Percentiles rank a stretch among this genome's conserved stretches.
Evolutionary conservation across 73 alveolate genomes (phyloP).

Genomic region (Uronychia setigera): DNA sequence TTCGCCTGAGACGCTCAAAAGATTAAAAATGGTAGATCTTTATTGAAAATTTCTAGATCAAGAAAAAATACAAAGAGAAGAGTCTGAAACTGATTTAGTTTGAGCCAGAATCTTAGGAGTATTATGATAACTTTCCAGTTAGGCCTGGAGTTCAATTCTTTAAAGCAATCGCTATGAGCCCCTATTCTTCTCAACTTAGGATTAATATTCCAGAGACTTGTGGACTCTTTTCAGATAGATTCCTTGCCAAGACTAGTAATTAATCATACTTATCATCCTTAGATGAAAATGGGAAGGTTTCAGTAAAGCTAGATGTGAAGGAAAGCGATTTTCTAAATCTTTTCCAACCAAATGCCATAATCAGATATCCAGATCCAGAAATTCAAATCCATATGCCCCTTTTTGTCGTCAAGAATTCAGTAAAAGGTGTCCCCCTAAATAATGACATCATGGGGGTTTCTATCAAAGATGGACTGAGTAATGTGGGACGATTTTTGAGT

Average conservation of each 20-base stretch:
- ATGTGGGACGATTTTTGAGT: background rate
- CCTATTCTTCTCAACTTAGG: background rate
- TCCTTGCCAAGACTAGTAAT: background rate
- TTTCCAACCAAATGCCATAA: background rate
- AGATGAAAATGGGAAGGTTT: background rate
- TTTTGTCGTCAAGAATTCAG: background rate
- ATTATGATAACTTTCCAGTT: background rate
- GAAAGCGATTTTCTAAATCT: background rate
- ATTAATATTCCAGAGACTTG: background rate
- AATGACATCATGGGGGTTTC: background rate
- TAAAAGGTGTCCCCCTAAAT: background rate
- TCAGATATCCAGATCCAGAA: background rate
- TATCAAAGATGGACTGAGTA: background rate
- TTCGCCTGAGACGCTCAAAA: no score
- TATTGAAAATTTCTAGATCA: no score
- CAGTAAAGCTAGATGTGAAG: background rate
- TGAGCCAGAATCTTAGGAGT: background rate
- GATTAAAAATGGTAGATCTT: no score
- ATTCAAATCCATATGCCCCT: background rate
- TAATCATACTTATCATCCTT: background rate
- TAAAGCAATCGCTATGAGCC: background rate
- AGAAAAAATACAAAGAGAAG: background rate
- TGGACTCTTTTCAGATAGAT: background rate
- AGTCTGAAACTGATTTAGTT: background rate
- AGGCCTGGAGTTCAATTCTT: background rate